These are phyloP conservation scores for Rubus idaeus DNA, from an alignment of 306 rosid species.

Conservation along the genomic window DNA sequence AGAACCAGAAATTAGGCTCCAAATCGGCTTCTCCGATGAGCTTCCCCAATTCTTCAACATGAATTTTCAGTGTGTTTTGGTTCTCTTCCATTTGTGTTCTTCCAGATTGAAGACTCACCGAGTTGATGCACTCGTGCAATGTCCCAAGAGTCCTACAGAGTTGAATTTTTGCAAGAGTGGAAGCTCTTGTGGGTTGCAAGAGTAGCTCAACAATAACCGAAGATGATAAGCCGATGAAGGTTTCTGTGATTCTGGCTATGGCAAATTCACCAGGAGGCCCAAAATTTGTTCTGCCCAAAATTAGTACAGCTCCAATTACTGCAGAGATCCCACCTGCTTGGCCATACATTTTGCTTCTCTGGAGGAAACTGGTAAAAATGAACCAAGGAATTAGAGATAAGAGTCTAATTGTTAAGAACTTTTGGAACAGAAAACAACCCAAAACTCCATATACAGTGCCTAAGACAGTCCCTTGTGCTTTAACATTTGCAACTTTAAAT, in stretches of 20 bases:
- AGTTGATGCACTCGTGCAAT: constrained; percentile 39
- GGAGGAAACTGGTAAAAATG: constrained; percentile 62
- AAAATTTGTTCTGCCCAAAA: constrained; percentile 52
- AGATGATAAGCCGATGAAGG: constrained; percentile 56
- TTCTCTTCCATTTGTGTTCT: constrained; percentile 25
- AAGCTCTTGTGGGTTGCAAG: constrained; percentile 56
- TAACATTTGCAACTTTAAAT: constrained; percentile 54
- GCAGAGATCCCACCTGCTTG: constrained; percentile 74
- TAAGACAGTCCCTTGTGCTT: constrained; percentile 66
- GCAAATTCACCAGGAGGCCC: constrained; percentile 74
- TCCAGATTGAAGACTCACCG: constrained; percentile 28
- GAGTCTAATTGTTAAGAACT: constrained; percentile 38
- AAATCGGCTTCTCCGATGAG: constrained; percentile 53
- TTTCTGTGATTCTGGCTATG: constrained; percentile 53
- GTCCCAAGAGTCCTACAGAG: constrained; percentile 41
- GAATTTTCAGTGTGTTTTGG: constrained; percentile 28
- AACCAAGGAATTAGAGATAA: constrained; percentile 72
- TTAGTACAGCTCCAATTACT: constrained; percentile 55
- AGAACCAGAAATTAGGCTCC: constrained; percentile 73
- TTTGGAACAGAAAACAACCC: constrained; percentile 53
- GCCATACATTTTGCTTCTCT: constrained; percentile 60
- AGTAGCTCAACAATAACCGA: constrained; percentile 54
- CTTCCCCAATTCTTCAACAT: constrained; percentile 38
- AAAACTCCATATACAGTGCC: constrained; percentile 65
- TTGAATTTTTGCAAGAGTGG: constrained; percentile 42